Base-by-base conservation (phyloP, 345 rosid genomes). In the Leavenworthia alabamica region DNA sequence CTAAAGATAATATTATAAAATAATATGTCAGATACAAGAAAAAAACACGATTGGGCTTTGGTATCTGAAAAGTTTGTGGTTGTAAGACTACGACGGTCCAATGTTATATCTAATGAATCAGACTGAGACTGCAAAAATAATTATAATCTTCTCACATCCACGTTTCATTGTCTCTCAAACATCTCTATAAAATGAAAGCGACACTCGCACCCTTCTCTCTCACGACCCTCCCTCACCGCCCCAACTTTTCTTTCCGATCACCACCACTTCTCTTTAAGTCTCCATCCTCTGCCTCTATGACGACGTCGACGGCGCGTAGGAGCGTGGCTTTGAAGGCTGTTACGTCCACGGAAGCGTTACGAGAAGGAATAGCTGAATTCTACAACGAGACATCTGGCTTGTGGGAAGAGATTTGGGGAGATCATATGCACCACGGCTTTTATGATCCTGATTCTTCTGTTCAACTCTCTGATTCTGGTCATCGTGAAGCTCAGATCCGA, bases 401-500 rank as follows among this genome's bases (percentile, higher is more conserved):
- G 4, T 91, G 95, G 98, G 98, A 91, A 56, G 78, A 81, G 46
- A 72, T 92, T 2, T 92, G 98, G 98, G 98, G 98, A 27, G 92
- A 88, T 62, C 98, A 92, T 51, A 84, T 92, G 96, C 98, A 92
- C 72, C 98, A 92, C 48, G 98, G 98, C 16, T 92, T 79, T 62
- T 92, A 92, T 70, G 85, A 84, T 3, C 71, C 80, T 2, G 62
- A 58, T 17, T 64, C 74, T 13, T 43, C 62, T 13, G 79, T 62
- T 64, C 72, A 82, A 14, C 73, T 71, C 29, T 62, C 78, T 2
- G 67, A 60, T 17, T 62, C 86, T 9, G 80, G 72, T 58, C 96
- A 92, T 46, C 78, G 81, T 6, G 76, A 76, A 14, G 95, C 96
- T 45, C 98, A 89, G 83, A 78, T 81, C 66, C 93, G 93, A 4